Evolutionary conservation across 2,329 filamentous ascomycete species (phyloP).

Genomic region (Chaetomium sp.): DNA sequence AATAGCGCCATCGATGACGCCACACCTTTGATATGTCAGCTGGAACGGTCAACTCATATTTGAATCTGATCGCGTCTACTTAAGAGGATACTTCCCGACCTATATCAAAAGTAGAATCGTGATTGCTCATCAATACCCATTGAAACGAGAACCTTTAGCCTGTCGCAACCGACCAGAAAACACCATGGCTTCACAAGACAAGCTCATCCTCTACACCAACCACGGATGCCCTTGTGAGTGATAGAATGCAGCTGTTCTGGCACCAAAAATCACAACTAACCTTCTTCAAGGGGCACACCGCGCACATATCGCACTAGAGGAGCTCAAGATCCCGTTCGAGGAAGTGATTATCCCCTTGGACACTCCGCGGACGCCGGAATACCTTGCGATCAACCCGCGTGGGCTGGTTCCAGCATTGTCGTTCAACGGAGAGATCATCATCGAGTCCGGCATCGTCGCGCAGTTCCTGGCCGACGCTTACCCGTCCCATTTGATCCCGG

Average conservation of each 20-base stretch:
- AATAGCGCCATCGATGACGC: slow-evolving; percentile 36
- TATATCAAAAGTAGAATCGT: too few relatives aligned
- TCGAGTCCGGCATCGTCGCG: slow-evolving; percentile 72
- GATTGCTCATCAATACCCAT: neutral
- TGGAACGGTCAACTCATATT: neutral
- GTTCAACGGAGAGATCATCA: slow-evolving; percentile 68
- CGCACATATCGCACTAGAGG: slow-evolving; percentile 69
- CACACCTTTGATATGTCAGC: slow-evolving; percentile 22
- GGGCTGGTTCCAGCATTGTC: slow-evolving; percentile 74
- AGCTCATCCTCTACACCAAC: slow-evolving; percentile 71
- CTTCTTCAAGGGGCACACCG: slow-evolving; percentile 63
- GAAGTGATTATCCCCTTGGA: slow-evolving; percentile 73
- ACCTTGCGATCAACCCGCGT: slow-evolving; percentile 75
- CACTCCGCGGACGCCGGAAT: slow-evolving; percentile 69
- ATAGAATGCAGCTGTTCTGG: neutral
- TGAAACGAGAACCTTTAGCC: too few relatives aligned
- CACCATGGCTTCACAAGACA: slow-evolving; percentile 41
- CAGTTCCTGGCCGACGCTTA: slow-evolving; percentile 71
- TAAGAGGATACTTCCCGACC: neutral
- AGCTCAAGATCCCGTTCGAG: slow-evolving; percentile 66
- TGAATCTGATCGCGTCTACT: neutral
- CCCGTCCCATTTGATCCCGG: slow-evolving; percentile 67
- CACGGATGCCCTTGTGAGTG: slow-evolving; percentile 63
- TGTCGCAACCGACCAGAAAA: neutral
- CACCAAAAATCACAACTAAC: neutral